Base-by-base conservation (phyloP, 345 rosid species). In the Brassica carinata region DNA sequence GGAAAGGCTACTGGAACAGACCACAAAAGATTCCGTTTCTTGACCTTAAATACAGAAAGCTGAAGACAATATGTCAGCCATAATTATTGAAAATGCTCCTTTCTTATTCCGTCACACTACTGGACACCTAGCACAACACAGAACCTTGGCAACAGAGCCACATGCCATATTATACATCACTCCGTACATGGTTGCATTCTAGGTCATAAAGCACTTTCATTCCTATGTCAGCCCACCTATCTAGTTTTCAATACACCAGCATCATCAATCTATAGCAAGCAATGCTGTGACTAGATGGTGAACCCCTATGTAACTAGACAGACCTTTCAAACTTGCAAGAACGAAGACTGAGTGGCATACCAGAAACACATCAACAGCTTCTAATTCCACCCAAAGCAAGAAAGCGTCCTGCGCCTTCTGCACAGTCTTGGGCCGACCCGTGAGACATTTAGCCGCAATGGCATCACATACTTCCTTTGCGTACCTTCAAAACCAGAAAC, bases 321-420 rank as follows among this genome's bases (percentile, higher is more conserved):
- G n/a, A 34, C 59, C 69, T 75, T 30, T 66, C 53, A 78, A 74
- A 30, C 67, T 43, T 18, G 48, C 33, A 38, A 74, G 53, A 62
- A 38, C 13, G 23, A 27, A 69, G 76, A 75, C 14, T 5, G 68
- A 77, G 48, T 67, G 48, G 38, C 85, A 43, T 87, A 94, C 98
- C 93, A 96, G 82, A 48, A 91, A 94, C 64, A 85, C 92, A 18
- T 96, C 99, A 62, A 89, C 97, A 1, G 98, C 98, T 84, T 96
- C 99, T 88, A 96, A 77, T 84, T 96, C 98, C 72, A 96, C 90
- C 99, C 98, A 96, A 70, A 92, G 98, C 91, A 94, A 85, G 81
- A 96, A 92, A 38, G 87, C 90, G 7, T 92, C 90, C 85, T 96
- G 98, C 15, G 98, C 96, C 83, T 92, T 94, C 82, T 91, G 97